phyloP scores from a whole-genome alignment of 1,284 basidiomycete genomes.

The Lignosus rhinocerotis region DNA sequence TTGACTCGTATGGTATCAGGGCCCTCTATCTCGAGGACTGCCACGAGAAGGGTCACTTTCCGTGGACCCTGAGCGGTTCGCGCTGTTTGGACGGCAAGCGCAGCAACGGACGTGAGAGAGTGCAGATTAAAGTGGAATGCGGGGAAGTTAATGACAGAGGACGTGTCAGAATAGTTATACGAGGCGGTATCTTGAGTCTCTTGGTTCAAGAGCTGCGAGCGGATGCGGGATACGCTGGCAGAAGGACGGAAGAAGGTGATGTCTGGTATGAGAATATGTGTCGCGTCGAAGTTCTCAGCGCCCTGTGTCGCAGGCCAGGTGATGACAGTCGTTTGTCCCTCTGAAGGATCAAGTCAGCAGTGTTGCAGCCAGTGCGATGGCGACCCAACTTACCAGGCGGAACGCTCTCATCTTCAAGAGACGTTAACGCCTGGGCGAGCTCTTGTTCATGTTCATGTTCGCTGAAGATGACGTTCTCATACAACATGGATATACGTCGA shows the following conservation, averaged over 20 bases:
- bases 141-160: conserved; percentile 68
- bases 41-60: conserved; percentile 61
- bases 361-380: conserved; percentile 1
- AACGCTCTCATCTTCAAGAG: conserved; percentile 18
- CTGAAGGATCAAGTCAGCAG: neutral
- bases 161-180: conserved; percentile 56
- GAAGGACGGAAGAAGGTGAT: conserved; percentile 32
- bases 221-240: conserved; percentile 27
- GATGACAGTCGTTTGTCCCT: conserved; percentile 46
- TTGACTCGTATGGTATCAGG: conserved; percentile 66
- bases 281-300: neutral
- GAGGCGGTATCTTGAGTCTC: conserved; percentile 51
- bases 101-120: conserved; percentile 48
- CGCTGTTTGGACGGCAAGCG: conserved; percentile 30
- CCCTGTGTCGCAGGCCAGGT: conserved; percentile 54
- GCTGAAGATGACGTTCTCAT: conserved; percentile 65
- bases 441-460: conserved; percentile 27
- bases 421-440: conserved; percentile 16
- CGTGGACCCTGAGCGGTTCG: conserved; percentile 25
- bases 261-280: conserved; percentile 9
- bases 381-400: conserved; percentile 4
- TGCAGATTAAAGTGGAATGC: conserved; percentile 67
- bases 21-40: conserved; percentile 71
- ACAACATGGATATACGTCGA: conserved; percentile 61
- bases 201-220: conserved; percentile 32